phyloP scores from a whole-genome alignment of 1,284 basidiomycete genomes.

The Pascua guehoae region DNA sequence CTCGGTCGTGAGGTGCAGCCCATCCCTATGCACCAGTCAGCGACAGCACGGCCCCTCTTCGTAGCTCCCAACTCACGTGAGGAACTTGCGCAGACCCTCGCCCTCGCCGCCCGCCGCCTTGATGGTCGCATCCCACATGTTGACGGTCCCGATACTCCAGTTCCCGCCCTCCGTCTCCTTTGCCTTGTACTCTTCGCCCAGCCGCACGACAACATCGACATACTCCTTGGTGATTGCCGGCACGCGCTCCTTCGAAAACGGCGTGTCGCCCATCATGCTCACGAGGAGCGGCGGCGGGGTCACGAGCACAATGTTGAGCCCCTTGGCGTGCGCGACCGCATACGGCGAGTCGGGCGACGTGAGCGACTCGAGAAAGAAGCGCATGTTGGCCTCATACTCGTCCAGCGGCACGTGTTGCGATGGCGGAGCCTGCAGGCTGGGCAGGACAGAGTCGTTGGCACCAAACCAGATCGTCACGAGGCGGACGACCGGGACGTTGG shows the following conservation, averaged over 20 bases:
- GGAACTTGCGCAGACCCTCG: conserved; percentile 46
- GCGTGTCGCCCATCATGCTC: conserved; percentile 40
- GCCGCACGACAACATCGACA: conserved; percentile 62
- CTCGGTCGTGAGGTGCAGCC: conserved; percentile 67
- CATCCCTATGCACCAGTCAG: conserved; percentile 53
- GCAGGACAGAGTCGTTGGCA: conserved; percentile 25
- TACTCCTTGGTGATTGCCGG: conserved; percentile 63
- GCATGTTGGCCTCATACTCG: conserved; percentile 24
- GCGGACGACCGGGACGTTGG: conserved; percentile 17
- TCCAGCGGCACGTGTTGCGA: conserved; percentile 22
- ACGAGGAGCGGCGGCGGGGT: conserved; percentile 77
- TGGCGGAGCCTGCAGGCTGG: conserved; percentile 1
- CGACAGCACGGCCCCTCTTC: not conserved
- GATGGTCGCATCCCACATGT: conserved; percentile 65
- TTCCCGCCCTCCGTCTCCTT: conserved; percentile 7
- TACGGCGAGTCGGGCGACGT: conserved; percentile 19
- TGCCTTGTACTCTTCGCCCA: conserved; percentile 55
- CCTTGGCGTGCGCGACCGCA: conserved; percentile 19
- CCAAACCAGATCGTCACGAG: conserved; percentile 42
- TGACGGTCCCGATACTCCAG: conserved; percentile 58
- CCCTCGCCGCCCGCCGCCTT: conserved; percentile 55
- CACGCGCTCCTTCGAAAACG: conserved; percentile 51
- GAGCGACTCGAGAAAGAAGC: conserved; percentile 21
- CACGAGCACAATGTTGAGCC: conserved; percentile 61
- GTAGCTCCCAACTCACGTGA: conserved; percentile 6